Base-by-base conservation (phyloP, 2,329 filamentous ascomycete species). In the Fusarium scirpi region DNA sequence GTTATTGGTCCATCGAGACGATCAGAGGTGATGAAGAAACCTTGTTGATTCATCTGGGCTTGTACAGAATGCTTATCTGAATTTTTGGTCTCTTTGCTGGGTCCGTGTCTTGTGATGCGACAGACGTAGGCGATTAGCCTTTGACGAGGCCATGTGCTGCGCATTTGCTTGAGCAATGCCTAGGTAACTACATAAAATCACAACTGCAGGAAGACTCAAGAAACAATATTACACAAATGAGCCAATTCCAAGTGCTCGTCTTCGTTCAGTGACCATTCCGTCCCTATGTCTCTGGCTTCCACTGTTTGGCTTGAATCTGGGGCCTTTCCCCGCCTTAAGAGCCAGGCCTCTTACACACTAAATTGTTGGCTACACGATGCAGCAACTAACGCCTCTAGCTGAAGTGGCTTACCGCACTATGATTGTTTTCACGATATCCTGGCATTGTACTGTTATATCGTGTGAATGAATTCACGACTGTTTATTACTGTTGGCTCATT, bases 351-450 rank as follows among this genome's bases (percentile, higher is more conserved):
- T 32, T 24, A 15, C 6, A 22, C 41, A 44, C 41, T n/a, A 40
- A 15, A 24, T 45, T 24, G 61, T 71, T 69, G 60, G 68, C 45
- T 40, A 40, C 18, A 30, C 10, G 25, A 47, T 44, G n/a, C 34
- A n/a, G 40, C 54, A 56, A 49, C 10, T 22, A 48, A 45, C 60
- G 56, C 68, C 68, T 47, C 40, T 18, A 30, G 49, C 27, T 38
- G 32, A 48, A 29, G 64, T 71, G 69, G 68, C 68, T 69, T 71
- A 25, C 30, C 8, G 32, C 43, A 24, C 30, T 46, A 16, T 44
- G 38, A 24, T 47, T 47, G 47, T 43, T 16, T 71, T 71, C 68
- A 71, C 69, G 62, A 30, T 64, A n/a, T 29, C 44, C 55, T 45
- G 20, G 27, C 20, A 11, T 40, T 63, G 27, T 52, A 5, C 30